phyloP scores from a whole-genome alignment of 169 alveolate species.

The Plasmodium adleri region DNA sequence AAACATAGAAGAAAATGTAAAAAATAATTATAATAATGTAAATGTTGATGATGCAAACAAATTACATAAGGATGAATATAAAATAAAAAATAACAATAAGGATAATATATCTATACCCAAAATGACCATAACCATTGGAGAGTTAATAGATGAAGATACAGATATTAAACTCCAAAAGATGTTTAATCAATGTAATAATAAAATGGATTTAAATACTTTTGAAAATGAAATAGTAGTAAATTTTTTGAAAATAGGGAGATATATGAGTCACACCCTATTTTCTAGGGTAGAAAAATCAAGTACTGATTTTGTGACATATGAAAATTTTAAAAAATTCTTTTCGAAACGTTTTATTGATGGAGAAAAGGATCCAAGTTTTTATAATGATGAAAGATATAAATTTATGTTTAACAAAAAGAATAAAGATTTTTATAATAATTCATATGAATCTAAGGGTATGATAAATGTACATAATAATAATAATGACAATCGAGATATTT shows the following conservation, averaged over 20 bases:
- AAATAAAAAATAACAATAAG: not conserved
- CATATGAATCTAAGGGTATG: not conserved
- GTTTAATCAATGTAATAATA: constrained; percentile 42
- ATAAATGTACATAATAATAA: not conserved
- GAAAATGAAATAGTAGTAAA: constrained; percentile 43
- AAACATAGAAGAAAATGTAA: not conserved
- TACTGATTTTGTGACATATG: constrained; percentile 53
- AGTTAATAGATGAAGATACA: constrained; percentile 31
- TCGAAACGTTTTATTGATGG: constrained; percentile 70
- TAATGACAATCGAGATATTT: not conserved
- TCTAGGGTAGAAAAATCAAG: constrained; percentile 23
- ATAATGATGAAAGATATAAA: constrained; percentile 42
- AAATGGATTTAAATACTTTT: constrained; percentile 56
- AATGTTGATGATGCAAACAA: not conserved
- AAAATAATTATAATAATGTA: not conserved
- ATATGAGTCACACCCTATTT: constrained; percentile 72
- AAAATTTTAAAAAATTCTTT: constrained; percentile 26
- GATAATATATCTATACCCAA: constrained; percentile 28
- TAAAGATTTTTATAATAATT: constrained; percentile 4
- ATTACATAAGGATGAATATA: not conserved
- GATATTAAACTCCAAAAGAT: constrained; percentile 37
- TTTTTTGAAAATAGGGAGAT: constrained; percentile 75
- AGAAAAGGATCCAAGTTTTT: constrained; percentile 70
- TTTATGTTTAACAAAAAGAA: constrained; percentile 5
- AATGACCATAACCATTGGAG: constrained; percentile 32